A percentile compares a stretch with the other conserved stretches of the same genome.
These are phyloP conservation scores for Bimuria novae-zelandiae DNA, from an alignment of 2,329 filamentous ascomycete genomes.

Conservation along the genomic window DNA sequence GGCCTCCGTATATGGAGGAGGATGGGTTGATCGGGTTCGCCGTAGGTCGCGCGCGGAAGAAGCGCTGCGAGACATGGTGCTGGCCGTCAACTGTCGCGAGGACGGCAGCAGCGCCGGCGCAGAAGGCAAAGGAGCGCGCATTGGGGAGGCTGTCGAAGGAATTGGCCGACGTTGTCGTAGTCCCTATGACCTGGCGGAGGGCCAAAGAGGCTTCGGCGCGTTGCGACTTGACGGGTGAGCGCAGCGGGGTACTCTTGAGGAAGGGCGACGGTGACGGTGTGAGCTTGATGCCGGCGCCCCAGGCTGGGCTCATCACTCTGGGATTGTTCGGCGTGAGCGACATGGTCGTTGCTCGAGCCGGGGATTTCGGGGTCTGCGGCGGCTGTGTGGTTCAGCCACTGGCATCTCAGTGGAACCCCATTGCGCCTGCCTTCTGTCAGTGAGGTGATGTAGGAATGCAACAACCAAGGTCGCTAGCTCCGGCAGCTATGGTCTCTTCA, in stretches of 20 bases:
- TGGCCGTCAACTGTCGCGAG: slow-evolving; percentile 78
- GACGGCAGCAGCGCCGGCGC: slow-evolving; percentile 91
- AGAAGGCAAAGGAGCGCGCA: slow-evolving; percentile 78
- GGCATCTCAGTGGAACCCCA: slow-evolving; percentile 23
- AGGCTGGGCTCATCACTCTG: slow-evolving; percentile 49
- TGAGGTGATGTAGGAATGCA: slow-evolving; percentile 5
- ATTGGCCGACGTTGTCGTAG: slow-evolving; percentile 81
- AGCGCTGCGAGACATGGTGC: slow-evolving; percentile 71
- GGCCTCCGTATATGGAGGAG: slow-evolving; percentile 57
- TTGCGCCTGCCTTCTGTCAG: slow-evolving; percentile 20
- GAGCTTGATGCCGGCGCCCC: slow-evolving; percentile 45
- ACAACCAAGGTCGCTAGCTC: background rate
- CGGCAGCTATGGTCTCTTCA: background rate
- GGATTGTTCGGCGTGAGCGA: slow-evolving; percentile 47
- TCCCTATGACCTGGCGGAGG: slow-evolving; percentile 85
- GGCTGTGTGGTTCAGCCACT: slow-evolving; percentile 1
- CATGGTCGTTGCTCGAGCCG: slow-evolving; percentile 34
- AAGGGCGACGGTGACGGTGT: slow-evolving; percentile 74
- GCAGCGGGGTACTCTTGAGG: slow-evolving; percentile 62
- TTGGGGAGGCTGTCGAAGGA: slow-evolving; percentile 82
- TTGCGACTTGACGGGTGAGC: slow-evolving; percentile 63
- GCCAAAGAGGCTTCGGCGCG: slow-evolving; percentile 61
- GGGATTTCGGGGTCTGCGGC: slow-evolving; percentile 12
- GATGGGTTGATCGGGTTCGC: slow-evolving; percentile 68
- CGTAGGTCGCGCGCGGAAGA: slow-evolving; percentile 82